Evolutionary conservation across 805 yeast species (phyloP), one percentile per base, ranked within the genome.

Genomic region (Schizosaccharomyces cryophilus): DNA sequence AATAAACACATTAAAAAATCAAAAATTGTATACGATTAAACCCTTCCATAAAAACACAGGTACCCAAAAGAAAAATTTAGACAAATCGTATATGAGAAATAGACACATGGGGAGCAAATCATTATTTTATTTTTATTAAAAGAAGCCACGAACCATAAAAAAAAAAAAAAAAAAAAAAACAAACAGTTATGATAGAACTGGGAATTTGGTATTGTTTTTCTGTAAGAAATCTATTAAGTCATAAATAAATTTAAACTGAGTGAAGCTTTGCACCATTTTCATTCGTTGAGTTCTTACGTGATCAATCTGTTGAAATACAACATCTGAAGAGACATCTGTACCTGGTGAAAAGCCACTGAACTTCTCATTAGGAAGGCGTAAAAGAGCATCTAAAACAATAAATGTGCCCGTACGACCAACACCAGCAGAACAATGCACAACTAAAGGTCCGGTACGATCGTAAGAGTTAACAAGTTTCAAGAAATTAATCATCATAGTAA

Each of bases 351-450:
- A 45, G n/a, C 11, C 9, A 6, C 7, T 5, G 1, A 51, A 29
- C 9, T 6, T 9, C 2, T 17, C 26, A 4, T 21, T n/a, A 24
- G 56, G n/a, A 40, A 74, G 70, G 64, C 77, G 78, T 13, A 77
- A 70, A 13, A 71, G 66, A 56, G 70, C 64, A 66, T 75, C 69
- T 65, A 72, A 65, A 51, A 76, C 62, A 66, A 74, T 84, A 68
- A 85, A 83, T 1, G 95, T 85, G 1, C 98, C 98, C 0, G 97
- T 90, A 62, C 98, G 77, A 9, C 98, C 98, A 71, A 96, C 90
- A 0, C 98, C 98, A 1, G 97, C 97, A 15, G 95, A 84, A 70
- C 98, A 90, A 72, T 90, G 97, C 51, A 85, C 87, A 55, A 87
- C 67, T 2, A 81, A 78, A 31, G 86, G 84, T 1, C 60, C 47